Conservation (phyloP, 2,329 filamentous ascomycete genomes). For the Neobulgaria alba region DNA sequence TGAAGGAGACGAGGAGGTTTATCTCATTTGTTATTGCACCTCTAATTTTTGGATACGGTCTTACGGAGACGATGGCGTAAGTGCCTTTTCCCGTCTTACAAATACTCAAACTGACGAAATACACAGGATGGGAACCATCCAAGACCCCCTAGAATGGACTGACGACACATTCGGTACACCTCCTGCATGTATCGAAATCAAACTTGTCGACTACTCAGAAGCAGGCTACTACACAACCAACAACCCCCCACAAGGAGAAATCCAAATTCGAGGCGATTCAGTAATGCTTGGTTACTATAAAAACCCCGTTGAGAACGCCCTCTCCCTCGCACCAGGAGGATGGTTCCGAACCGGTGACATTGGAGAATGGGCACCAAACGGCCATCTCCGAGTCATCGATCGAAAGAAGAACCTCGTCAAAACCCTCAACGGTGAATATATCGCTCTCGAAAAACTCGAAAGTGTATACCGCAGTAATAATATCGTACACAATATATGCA, state of each 20-base stretch:
- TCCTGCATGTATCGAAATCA: constrained; percentile 71
- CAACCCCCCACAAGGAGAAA: constrained; percentile 80
- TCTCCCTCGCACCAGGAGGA: constrained; percentile 69
- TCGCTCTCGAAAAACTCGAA: constrained; percentile 92
- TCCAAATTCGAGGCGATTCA: constrained; percentile 73
- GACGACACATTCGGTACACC: constrained; percentile 69
- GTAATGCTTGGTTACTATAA: constrained; percentile 75
- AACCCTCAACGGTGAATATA: constrained; percentile 91
- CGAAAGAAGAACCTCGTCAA: constrained; percentile 98
- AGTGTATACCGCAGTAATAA: constrained; percentile 74
- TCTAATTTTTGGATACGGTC: constrained; percentile 88
- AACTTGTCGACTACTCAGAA: constrained; percentile 84
- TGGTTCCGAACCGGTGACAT: constrained; percentile 99
- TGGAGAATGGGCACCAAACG: constrained; percentile 74
- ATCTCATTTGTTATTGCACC: constrained; percentile 86
- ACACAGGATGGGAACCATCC: constrained; percentile 58
- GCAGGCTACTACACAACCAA: constrained; percentile 69
- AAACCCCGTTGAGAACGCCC: constrained; percentile 75
- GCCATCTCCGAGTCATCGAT: constrained; percentile 82
- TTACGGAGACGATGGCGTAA: constrained; percentile 78
- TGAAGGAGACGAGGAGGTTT: constrained; percentile 81
- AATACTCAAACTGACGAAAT: not conserved
- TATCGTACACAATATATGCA: constrained; percentile 79
- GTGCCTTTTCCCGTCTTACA: not conserved
- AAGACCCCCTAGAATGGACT: constrained; percentile 79